Evolutionary conservation across 1,139 yeast genomes (phyloP), one percentile per base, ranked within the genome.

Genomic region (Eremothecium cymbalariae): DNA sequence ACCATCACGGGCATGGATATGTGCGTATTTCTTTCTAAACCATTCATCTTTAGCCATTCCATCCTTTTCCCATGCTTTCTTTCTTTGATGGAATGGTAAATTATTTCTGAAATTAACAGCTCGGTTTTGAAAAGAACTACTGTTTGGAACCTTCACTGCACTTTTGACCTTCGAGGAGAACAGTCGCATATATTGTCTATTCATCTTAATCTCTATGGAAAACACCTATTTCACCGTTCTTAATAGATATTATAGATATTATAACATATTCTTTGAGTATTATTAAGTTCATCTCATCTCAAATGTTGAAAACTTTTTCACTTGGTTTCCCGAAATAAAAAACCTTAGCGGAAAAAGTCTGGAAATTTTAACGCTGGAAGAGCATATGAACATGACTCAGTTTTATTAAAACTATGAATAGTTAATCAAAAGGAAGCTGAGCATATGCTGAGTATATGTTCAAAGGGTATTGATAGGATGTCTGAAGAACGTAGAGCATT

Each of bases 1-100:
- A 45, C 60, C 60, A 44, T 66, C 68, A 33, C 53, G 55, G 2
- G 76, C 77, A 47, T 76, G 83, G 7, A 70, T 67, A 53, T 72
- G 78, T 0, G 79, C 77, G 50, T 65, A 76, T 45, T 69, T 72
- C 39, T 63, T 64, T 28, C 62, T 63, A 56, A 76, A 77, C 63
- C 66, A 77, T 2, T 62, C 51, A 19, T 70, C 81, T 45, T 76
- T 75, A 39, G 65, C 66, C 47, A 67, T 65, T 7, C 70, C 67
- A 29, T 61, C 69, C 32, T 63, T 64, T 39, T 73, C 77, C 82
- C 84, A 76, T 2, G 82, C 79, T 44, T 76, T 72, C 9, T 42
- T 31, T 20, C 56, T 45, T 6, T 53, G 52, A 7, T 57, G 47
- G 7, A 44, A 36, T 2, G 75, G 76, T 48, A 74, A 62, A 42